phyloP scores from a whole-genome alignment of 129 eudicot genomes.

The Silybum marianum region DNA sequence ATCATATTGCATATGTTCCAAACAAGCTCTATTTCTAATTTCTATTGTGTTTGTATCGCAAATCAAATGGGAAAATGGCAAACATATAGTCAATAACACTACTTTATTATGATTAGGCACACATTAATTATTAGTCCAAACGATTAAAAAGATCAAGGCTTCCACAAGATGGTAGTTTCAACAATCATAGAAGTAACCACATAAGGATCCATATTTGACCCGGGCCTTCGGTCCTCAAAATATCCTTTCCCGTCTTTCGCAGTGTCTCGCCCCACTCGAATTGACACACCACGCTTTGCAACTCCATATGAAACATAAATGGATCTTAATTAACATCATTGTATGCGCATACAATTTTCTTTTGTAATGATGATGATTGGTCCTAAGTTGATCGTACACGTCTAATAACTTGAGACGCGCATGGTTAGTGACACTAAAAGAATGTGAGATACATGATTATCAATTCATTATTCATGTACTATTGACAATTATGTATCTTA shows the following conservation, averaged over 20 bases:
- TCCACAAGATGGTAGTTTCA: slow-evolving; percentile 47
- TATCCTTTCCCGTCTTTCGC: slow-evolving; percentile 38
- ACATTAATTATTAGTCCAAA: slow-evolving; percentile 5
- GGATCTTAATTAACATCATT: not conserved
- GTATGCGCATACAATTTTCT: not conserved
- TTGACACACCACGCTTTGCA: slow-evolving; percentile 30
- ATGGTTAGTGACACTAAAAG: not conserved
- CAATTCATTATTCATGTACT: not conserved
- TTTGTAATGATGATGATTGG: not conserved
- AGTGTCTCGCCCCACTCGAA: slow-evolving; percentile 37
- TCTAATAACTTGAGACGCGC: not conserved
- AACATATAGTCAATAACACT: not conserved
- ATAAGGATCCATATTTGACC: slow-evolving; percentile 44
- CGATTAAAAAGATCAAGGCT: slow-evolving; percentile 24
- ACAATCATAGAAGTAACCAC: slow-evolving; percentile 49
- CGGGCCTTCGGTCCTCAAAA: slow-evolving; percentile 44
- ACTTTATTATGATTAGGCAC: not conserved
- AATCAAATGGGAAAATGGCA: not conserved
- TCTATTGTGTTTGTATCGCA: not conserved
- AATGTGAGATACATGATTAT: not conserved
- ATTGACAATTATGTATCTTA: not conserved
- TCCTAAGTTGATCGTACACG: not conserved
- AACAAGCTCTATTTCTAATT: not conserved
- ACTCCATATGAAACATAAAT: slow-evolving; percentile 25
- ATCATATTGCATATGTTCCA: not conserved